phyloP scores from a whole-genome alignment of 257 asterid genomes.

The Cinchona pubescens region DNA sequence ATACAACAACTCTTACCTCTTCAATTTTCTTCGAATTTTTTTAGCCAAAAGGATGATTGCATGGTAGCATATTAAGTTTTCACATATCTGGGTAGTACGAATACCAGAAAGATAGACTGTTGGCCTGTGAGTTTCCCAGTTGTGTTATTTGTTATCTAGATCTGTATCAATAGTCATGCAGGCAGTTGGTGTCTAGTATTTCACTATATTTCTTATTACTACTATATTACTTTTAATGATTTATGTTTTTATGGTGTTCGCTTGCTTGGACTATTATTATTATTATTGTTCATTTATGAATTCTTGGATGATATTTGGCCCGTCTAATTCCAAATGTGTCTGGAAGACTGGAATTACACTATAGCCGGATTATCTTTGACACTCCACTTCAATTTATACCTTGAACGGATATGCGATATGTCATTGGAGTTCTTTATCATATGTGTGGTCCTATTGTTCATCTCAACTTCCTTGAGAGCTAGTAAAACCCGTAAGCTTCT shows the following conservation, averaged over 20 bases:
- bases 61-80: slow-evolving; percentile 4
- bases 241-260: background rate
- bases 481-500: background rate
- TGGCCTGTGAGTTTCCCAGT: background rate
- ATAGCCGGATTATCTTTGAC: too few species aligned
- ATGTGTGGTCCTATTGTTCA: too few species aligned
- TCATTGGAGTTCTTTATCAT: too few species aligned
- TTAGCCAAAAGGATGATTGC: slow-evolving; percentile 4
- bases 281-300: too few species aligned
- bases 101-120: background rate
- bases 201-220: too few species aligned
- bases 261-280: too few species aligned
- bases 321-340: background rate
- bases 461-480: background rate
- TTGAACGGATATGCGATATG: too few species aligned
- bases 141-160: background rate
- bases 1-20: slow-evolving; percentile 20
- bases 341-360: too few species aligned
- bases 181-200: background rate
- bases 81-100: slow-evolving; percentile 7
- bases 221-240: background rate
- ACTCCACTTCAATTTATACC: too few species aligned
- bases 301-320: background rate
- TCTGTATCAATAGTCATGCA: slow-evolving; percentile 8
- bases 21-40: slow-evolving; percentile 22